Evolutionary conservation across 306 rosid genomes (phyloP), one percentile per base, ranked within the genome.

Genomic region (Corylus americana): DNA sequence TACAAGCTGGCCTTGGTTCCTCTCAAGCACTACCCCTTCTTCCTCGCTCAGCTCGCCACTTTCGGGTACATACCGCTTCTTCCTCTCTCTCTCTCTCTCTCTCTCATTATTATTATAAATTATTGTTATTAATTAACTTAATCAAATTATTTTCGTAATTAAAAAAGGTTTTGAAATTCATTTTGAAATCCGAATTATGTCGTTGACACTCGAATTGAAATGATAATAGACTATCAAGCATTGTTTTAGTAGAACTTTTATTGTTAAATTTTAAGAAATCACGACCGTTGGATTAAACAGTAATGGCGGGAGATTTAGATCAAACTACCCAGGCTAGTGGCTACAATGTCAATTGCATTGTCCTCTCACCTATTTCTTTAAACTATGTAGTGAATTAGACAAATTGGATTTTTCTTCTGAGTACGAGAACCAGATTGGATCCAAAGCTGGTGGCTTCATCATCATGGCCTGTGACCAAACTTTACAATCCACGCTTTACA

Each of bases 1-100:
- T 92, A 94, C 81, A 94, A 94, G 83, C 84, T 94, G 54, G 98
- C 98, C 55, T 85, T 94, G 90, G 92, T 94, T 78, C 98, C 98
- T 31, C 88, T 94, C 72, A 92, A 94, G 77, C 89, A 84, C 3
- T 94, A 94, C 70, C 98, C 98, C 11, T 94, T 94, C 89, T 94
- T 94, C 75, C 95, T 94, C 31, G 98, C 98, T 17, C 98, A 94
- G 90, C 88, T 94, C 75, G 93, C 98, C 39, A 92, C 98, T 70
- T 87, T 92, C 88, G 98, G 98, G 98, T 93, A 89, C 80, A 71
- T 55, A 5, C 53, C 20, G 1, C 31, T 10, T 4, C 44, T 47
- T 16, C 51, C 70, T 7, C 73, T 11, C n/a, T 50, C 25, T 3
- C 14, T 29, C 11, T 8, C 1, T 7, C 73, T 11, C n/a, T 50